These are phyloP conservation scores for Rhamnella rubrinervis DNA, from an alignment of 331 rosid genomes.

Conservation along the genomic window DNA sequence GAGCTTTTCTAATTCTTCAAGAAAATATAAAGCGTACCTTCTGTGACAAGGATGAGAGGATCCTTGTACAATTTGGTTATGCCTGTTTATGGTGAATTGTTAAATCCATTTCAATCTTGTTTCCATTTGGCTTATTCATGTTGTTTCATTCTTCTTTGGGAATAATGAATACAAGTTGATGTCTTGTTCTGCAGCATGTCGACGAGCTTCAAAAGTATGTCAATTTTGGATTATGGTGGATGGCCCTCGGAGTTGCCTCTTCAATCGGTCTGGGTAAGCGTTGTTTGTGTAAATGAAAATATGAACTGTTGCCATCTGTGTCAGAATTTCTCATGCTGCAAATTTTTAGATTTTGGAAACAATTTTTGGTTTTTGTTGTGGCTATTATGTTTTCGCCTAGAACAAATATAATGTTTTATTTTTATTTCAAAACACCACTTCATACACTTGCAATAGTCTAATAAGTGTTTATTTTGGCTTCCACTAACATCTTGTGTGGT, in stretches of 20 bases:
- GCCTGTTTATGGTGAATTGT: not conserved
- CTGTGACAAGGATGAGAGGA: not conserved
- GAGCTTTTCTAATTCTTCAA: not conserved
- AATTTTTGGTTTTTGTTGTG: not conserved
- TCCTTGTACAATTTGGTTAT: not conserved
- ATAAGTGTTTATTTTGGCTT: not conserved
- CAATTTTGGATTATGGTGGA: slow-evolving; percentile 89
- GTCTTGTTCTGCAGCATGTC: slow-evolving; percentile 61
- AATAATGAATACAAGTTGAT: slow-evolving; percentile 5
- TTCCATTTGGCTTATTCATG: not conserved
- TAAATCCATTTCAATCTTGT: slow-evolving; percentile 1
- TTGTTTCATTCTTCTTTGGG: not conserved
- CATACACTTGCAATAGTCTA: not conserved
- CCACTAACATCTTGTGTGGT: not conserved
- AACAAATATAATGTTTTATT: slow-evolving; percentile 6
- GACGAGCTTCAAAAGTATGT: slow-evolving; percentile 76
- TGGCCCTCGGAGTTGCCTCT: slow-evolving; percentile 93
- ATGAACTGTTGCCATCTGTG: slow-evolving; percentile 5
- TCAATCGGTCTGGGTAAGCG: slow-evolving; percentile 95
- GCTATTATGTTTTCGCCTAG: slow-evolving; percentile 15
- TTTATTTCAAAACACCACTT: slow-evolving; percentile 1
- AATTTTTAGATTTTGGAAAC: slow-evolving; percentile 10
- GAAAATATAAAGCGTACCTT: slow-evolving; percentile 3
- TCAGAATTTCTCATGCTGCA: slow-evolving; percentile 23
- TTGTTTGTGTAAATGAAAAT: slow-evolving; percentile 8